Evolutionary conservation across 148 eudicot species (phyloP).

Genomic region (Talinum fruticosum): DNA sequence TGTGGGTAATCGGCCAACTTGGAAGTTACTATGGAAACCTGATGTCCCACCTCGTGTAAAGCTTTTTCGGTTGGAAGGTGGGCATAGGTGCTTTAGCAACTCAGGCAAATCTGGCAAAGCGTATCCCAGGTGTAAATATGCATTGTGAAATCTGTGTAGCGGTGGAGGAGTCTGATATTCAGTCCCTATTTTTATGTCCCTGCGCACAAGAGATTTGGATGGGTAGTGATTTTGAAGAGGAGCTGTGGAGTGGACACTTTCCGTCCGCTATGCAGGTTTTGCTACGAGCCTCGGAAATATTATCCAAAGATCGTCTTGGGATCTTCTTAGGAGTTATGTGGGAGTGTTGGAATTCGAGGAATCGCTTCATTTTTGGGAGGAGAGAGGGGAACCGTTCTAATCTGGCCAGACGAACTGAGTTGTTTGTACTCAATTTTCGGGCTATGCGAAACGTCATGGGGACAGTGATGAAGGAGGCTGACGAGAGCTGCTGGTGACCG

Average conservation of each 20-base stretch:
- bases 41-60: neutral
- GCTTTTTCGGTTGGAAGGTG: neutral
- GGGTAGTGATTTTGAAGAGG: neutral
- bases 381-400: too few species aligned
- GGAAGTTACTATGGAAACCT: neutral
- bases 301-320: too few species aligned
- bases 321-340: neutral
- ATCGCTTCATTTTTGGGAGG: neutral
- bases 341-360: neutral
- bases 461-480: too few species aligned
- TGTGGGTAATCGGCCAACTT: neutral
- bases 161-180: neutral
- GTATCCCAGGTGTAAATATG: neutral
- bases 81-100: neutral
- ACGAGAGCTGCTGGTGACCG: neutral
- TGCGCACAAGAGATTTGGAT: neutral
- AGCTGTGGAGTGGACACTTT: too few species aligned
- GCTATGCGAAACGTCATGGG: neutral
- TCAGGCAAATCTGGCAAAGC: neutral
- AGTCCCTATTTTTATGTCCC: neutral
- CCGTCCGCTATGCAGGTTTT: neutral
- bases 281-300: too few species aligned
- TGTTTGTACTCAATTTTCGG: neutral
- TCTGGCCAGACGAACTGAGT: neutral
- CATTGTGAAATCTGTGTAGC: neutral